Base-by-base conservation (phyloP, 148 eudicot genomes). In the Dianthus caryophyllus region DNA sequence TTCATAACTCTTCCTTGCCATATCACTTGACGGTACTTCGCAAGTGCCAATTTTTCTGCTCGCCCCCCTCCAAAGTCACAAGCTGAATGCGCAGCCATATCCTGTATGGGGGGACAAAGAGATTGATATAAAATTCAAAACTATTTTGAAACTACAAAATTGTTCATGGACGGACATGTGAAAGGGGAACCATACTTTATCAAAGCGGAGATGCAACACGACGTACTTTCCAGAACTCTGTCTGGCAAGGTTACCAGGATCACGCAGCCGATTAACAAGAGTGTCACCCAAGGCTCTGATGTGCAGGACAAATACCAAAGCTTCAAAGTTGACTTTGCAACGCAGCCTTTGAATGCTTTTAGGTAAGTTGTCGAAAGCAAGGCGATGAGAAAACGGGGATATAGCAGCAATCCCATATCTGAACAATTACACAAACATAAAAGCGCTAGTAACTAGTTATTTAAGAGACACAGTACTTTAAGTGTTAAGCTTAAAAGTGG, bases 51-150 rank as follows among this genome's bases (percentile, higher is more conserved):
- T 25, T 78, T 82, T 76, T 94, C 99, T 36, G 97, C 96, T 83
- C 91, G 87, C 10, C 99, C 99, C 44, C 99, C 99, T 63, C 97
- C 99, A 73, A 88, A 94, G 57, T 90, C 96, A 77, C 99, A 94
- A 59, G 97, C 97, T 54, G 99, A 94, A 81, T 94, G 99, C 39
- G 99, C 96, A 77, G 99, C 99, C 99, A 94, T 94, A 83, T 94
- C 99, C 97, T 94, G 89, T 50, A 48, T 27, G 49, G 66, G 49
- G 66, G 25, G 55, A 65, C 53, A 70, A 8, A 54, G 17, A 31
- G 46, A 13, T 30, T 18, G 41, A 61, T 20, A 26, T 11, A 22
- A 22, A 25, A 21, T 54, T 25, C 59, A 24, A 54, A 54, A 12
- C 20, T 24, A 24, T 24, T 33, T 31, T 22, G 20, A 17, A 47